Percentiles rank a stretch among this genome's conserved stretches.
These are phyloP conservation scores for Trichophyton equinum DNA, from an alignment of 2,329 filamentous ascomycete genomes.

Conservation along the genomic window DNA sequence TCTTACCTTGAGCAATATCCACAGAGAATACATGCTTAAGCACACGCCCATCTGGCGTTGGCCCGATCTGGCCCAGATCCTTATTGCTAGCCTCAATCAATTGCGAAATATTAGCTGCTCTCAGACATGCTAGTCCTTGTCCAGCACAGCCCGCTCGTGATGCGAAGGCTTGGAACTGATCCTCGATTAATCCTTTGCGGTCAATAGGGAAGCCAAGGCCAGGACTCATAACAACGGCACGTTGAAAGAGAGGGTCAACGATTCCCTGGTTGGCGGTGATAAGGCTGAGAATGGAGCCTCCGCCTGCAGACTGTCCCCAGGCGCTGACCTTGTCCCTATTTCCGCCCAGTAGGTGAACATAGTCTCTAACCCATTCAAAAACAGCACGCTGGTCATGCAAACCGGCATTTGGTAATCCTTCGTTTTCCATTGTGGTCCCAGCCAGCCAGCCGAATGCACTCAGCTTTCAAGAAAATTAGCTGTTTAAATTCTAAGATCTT, in stretches of 20 bases:
- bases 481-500: slow-evolving; percentile 36
- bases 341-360: slow-evolving; percentile 32
- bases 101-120: neutral
- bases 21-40: slow-evolving; percentile 19
- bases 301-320: slow-evolving; percentile 41
- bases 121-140: neutral
- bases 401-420: slow-evolving; percentile 14
- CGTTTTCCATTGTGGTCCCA: slow-evolving; percentile 1
- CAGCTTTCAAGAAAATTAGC: slow-evolving; percentile 35
- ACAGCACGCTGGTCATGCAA: slow-evolving; percentile 37
- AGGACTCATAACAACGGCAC: slow-evolving; percentile 24
- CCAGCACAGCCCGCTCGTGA: neutral
- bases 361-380: slow-evolving; percentile 29
- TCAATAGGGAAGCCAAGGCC: slow-evolving; percentile 19
- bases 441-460: slow-evolving; percentile 15
- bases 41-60: neutral
- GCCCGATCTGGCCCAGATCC: neutral
- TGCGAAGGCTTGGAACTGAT: neutral
- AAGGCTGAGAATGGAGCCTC: slow-evolving; percentile 21
- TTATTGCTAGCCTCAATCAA: neutral
- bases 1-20: slow-evolving; percentile 20
- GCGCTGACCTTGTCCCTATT: slow-evolving; percentile 29
- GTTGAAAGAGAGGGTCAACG: slow-evolving; percentile 34
- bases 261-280: slow-evolving; percentile 35
- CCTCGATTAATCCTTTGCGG: slow-evolving; percentile 12